phyloP scores from a whole-genome alignment of 2,329 filamentous ascomycete genomes.

The Apiospora aurea region DNA sequence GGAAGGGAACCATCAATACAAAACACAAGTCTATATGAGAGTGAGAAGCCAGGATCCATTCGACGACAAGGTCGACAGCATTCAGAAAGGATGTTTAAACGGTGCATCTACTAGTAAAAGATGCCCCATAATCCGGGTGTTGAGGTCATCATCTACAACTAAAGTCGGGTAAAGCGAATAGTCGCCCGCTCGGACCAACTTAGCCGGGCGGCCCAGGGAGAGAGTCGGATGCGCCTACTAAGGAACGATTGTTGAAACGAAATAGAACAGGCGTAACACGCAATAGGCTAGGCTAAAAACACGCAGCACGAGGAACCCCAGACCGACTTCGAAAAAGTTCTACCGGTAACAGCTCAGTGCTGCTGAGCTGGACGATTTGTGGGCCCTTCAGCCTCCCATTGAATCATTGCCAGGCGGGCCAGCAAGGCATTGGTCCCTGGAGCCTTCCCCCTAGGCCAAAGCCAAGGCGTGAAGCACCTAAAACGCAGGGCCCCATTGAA shows the following conservation, averaged over 20 bases:
- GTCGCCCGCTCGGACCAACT: background rate
- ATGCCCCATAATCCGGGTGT: background rate
- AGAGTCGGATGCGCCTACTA: background rate
- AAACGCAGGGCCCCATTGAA: background rate
- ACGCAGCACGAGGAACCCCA: background rate
- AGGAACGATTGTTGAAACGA: background rate
- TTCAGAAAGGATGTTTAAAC: background rate
- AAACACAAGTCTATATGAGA: background rate
- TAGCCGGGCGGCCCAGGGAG: background rate
- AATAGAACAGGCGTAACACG: background rate
- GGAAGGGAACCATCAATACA: background rate
- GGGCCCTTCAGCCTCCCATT: background rate
- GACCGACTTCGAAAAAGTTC: conserved; percentile 8
- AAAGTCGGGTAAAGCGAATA: background rate
- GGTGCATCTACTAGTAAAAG: background rate
- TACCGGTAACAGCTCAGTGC: background rate
- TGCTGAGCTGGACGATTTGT: conserved; percentile 17
- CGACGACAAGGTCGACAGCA: background rate
- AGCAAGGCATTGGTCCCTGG: background rate
- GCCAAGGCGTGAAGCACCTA: background rate
- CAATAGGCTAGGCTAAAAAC: conserved; percentile 6
- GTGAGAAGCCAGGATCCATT: background rate
- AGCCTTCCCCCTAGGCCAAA: background rate
- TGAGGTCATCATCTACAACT: conserved; percentile 8
- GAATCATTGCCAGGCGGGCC: background rate